A percentile compares a stretch with the other conserved stretches of the same genome.
Evolutionary conservation across 495 filamentous ascomycete species (phyloP).

Genomic region (Bacidia rubella): DNA sequence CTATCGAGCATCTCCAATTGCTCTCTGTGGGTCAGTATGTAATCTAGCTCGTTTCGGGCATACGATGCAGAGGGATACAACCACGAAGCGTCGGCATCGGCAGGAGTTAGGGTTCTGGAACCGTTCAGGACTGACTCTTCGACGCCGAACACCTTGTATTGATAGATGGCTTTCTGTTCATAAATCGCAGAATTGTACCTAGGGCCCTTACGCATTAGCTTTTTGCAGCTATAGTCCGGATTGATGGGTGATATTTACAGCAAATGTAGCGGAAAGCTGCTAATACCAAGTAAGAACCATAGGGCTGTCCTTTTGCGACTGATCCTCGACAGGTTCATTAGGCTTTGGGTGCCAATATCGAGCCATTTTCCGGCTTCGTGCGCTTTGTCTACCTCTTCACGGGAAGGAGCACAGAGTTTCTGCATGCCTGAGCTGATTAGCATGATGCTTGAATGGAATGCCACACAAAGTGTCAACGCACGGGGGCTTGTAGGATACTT

Average conservation of each 20-base stretch:
- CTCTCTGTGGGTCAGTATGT: not conserved
- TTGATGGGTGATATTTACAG: too few relatives aligned
- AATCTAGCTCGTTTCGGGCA: not conserved
- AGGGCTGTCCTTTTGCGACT: not conserved
- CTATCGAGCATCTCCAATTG: not conserved
- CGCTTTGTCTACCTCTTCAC: slow-evolving; percentile 26
- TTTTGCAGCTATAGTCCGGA: too few relatives aligned
- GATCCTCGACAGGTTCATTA: not conserved
- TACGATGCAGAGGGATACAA: too few relatives aligned
- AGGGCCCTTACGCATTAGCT: too few relatives aligned
- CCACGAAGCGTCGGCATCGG: too few relatives aligned
- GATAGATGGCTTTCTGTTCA: not conserved
- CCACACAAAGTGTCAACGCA: too few relatives aligned
- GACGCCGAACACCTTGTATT: not conserved
- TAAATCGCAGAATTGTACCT: not conserved
- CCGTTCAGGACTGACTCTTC: not conserved
- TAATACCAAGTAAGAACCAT: not conserved
- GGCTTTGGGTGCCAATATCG: slow-evolving; percentile 20
- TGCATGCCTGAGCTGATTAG: too few relatives aligned
- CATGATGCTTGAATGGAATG: too few relatives aligned
- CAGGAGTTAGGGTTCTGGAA: too few relatives aligned
- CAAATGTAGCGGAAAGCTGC: not conserved
- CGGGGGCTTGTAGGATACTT: too few relatives aligned
- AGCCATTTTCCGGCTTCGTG: slow-evolving; percentile 26
- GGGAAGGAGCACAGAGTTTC: slow-evolving; percentile 25